These are phyloP conservation scores for Murraya paniculata DNA, from an alignment of 345 rosid genomes.

Conservation along the genomic window DNA sequence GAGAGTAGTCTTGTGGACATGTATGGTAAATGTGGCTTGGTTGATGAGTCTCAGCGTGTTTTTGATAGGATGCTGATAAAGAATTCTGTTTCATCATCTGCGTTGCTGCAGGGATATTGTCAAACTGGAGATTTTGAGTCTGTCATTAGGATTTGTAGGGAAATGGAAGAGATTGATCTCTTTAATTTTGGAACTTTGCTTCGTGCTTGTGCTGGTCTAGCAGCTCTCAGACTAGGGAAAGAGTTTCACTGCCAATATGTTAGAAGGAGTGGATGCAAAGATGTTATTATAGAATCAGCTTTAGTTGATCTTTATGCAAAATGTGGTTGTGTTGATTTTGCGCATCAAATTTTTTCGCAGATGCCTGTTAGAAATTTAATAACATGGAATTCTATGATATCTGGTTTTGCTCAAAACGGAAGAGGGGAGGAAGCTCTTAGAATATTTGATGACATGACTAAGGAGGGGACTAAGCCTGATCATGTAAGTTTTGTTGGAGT, in stretches of 20 bases:
- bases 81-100: conserved; percentile 80
- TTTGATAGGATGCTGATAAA: conserved; percentile 64
- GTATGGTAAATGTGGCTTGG: conserved; percentile 82
- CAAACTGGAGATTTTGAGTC: conserved; percentile 59
- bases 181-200: conserved; percentile 83
- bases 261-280: conserved; percentile 64
- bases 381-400: conserved; percentile 85
- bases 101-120: conserved; percentile 80
- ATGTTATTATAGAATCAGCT: conserved; percentile 84
- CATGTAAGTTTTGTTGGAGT: conserved; percentile 74
- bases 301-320: conserved; percentile 86
- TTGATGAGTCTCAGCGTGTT: conserved; percentile 50
- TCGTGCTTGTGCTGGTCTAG: conserved; percentile 84
- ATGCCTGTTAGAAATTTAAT: conserved; percentile 61
- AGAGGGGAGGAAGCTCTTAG: conserved; percentile 60
- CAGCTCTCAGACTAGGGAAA: conserved; percentile 69
- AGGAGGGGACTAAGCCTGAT: conserved; percentile 64
- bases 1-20: conserved; percentile 89
- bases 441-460: conserved; percentile 57
- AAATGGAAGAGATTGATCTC: conserved; percentile 52
- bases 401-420: conserved; percentile 89
- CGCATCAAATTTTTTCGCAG: conserved; percentile 41
- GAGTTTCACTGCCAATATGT: conserved; percentile 89
- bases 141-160: conserved; percentile 61
- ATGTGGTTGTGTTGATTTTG: conserved; percentile 71